A percentile compares a stretch with the other conserved stretches of the same genome.
phyloP scores from a whole-genome alignment of 202 grass and related monocot genomes.

The Musa balbisiana region DNA sequence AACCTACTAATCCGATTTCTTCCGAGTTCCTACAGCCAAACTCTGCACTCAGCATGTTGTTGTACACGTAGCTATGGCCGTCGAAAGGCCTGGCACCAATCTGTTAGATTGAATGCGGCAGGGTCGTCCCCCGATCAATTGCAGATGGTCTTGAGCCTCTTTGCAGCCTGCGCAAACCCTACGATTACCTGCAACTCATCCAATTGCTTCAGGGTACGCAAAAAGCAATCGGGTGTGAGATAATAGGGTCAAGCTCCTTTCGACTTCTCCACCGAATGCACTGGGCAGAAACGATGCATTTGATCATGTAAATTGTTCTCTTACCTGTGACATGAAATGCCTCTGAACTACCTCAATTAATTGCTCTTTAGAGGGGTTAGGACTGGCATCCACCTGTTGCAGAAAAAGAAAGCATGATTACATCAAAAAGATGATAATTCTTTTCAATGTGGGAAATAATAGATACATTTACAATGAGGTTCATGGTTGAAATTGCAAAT shows the following conservation, averaged over 20 bases:
- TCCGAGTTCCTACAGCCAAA: background rate
- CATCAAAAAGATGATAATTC: background rate
- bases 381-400: constrained; percentile 43
- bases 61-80: background rate
- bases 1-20: background rate
- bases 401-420: background rate
- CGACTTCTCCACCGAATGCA: background rate
- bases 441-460: background rate
- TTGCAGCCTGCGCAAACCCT: constrained; percentile 59
- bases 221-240: constrained; percentile 27
- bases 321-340: constrained; percentile 77
- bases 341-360: constrained; percentile 64
- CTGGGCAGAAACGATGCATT: background rate
- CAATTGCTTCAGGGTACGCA: constrained; percentile 50
- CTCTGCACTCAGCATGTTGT: background rate
- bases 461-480: background rate
- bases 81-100: background rate
- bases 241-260: too few species aligned
- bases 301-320: constrained; percentile 10
- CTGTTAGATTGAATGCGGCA: background rate
- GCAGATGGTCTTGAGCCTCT: constrained; percentile 48
- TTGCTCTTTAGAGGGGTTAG: constrained; percentile 76
- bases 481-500: too few species aligned
- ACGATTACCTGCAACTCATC: constrained; percentile 66
- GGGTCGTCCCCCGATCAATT: background rate